Conservation (phyloP, 805 yeast genomes). For the Kluyveromyces wickerhamii region DNA sequence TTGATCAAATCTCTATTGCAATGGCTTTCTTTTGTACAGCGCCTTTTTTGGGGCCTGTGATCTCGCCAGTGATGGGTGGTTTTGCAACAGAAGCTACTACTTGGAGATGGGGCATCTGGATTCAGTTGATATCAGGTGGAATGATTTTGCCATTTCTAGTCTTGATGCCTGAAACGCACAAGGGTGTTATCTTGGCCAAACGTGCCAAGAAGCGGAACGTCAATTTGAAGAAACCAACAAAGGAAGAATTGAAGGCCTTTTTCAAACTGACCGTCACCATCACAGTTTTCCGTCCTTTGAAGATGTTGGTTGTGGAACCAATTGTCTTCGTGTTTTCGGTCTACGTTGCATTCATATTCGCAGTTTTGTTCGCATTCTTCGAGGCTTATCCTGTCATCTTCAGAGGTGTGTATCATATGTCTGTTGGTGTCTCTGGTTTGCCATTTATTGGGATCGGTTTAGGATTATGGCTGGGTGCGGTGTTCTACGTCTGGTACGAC, state of each 20-base stretch:
- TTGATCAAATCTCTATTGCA: slow-evolving; percentile 60
- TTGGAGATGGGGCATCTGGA: slow-evolving; percentile 70
- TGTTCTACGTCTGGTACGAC: slow-evolving; percentile 44
- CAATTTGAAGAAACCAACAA: slow-evolving; percentile 33
- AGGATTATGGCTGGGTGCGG: slow-evolving; percentile 53
- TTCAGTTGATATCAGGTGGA: slow-evolving; percentile 60
- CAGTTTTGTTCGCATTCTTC: slow-evolving; percentile 71
- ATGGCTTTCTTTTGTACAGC: slow-evolving; percentile 72
- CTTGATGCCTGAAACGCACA: slow-evolving; percentile 60
- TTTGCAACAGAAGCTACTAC: slow-evolving; percentile 54
- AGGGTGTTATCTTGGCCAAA: slow-evolving; percentile 49
- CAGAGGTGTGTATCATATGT: slow-evolving; percentile 55
- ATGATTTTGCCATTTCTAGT: slow-evolving; percentile 40
- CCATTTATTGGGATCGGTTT: slow-evolving; percentile 66
- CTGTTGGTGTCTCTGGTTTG: slow-evolving; percentile 53
- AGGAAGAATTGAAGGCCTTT: slow-evolving; percentile 31
- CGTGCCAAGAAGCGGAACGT: slow-evolving; percentile 58
- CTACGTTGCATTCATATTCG: slow-evolving; percentile 68
- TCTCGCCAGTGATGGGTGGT: slow-evolving; percentile 70
- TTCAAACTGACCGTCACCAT: slow-evolving; percentile 40
- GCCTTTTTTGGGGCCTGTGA: slow-evolving; percentile 73
- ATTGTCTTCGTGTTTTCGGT: slow-evolving; percentile 62
- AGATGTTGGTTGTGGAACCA: slow-evolving; percentile 67
- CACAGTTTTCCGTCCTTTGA: slow-evolving; percentile 53
- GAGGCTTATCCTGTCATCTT: slow-evolving; percentile 74